Base-by-base conservation (phyloP, 1,284 basidiomycete genomes). In the Cerrena zonata region DNA sequence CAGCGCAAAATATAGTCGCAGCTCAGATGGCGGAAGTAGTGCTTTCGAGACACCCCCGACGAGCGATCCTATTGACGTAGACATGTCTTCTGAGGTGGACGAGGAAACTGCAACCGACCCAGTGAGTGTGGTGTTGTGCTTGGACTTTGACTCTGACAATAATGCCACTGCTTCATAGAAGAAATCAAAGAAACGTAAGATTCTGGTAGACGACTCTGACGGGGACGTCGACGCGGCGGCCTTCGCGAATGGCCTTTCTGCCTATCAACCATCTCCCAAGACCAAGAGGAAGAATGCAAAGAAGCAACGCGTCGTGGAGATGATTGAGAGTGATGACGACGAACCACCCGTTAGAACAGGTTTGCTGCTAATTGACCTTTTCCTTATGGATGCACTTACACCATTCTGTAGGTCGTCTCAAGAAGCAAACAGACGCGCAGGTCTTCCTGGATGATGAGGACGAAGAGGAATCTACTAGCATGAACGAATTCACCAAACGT, bases 51-150 rank as follows among this genome's bases (percentile, higher is more conserved):
- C 83, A 1, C 86, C 86, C 15, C 86, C 86, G 0, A 86, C 84
- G 1, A 89, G 87, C 56, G 85, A 89, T 55, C 72, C 77, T 19
- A 76, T 88, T 50, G 86, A 90, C 55, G 74, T 89, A 4, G 86
- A 88, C 59, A 81, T 87, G 80, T 54, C 79, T 38, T 73, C 72
- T 5, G 77, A 77, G 21, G 76, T 75, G 3, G 76, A 76, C 27
- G 73, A 73, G 30, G 25, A 5, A 13, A 27, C 22, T 25, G 13
- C 23, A 4, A n/a, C 44, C 7, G 26, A 26, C 12, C 22, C 44
- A 3, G 44, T 45, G 30, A 45, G 42, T 25, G 10, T 5, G 13
- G n/a, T n/a, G n/a, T n/a, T n/a, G n/a, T 44, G 12, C 7, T 21
- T 44, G 10, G 42, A 7, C 34, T 23, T 19, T 38, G 42, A n/a